phyloP scores from a whole-genome alignment of 192 early-diverging fungal genomes.

The Coemansia sp. region DNA sequence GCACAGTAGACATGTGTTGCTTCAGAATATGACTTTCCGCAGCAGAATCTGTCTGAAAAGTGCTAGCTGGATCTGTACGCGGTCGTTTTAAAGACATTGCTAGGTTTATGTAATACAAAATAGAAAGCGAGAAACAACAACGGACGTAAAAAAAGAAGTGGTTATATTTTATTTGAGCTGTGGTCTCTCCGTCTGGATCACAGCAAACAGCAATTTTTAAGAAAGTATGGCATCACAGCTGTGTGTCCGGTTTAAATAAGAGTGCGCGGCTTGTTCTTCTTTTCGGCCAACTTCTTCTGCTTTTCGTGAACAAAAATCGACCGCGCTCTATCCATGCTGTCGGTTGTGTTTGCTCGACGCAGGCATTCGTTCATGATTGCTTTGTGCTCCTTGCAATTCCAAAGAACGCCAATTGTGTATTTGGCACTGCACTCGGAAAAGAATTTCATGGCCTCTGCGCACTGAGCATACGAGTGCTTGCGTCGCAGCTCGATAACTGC shows the following conservation, averaged over 20 bases:
- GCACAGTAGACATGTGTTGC: conserved; percentile 82
- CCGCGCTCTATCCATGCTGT: conserved; percentile 50
- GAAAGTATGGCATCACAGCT: too few relatives aligned
- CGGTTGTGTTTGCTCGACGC: conserved; percentile 46
- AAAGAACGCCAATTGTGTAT: conserved; percentile 46
- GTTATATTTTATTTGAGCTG: too few relatives aligned
- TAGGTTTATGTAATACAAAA: too few relatives aligned
- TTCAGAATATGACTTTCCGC: conserved; percentile 9
- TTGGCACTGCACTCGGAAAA: conserved; percentile 48
- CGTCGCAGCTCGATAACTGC: conserved; percentile 43
- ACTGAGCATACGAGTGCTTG: conserved; percentile 35
- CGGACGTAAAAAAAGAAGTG: too few relatives aligned
- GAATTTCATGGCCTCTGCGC: conserved; percentile 27
- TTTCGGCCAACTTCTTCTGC: conserved; percentile 25
- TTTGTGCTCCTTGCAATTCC: conserved; percentile 43
- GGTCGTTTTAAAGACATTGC: too few relatives aligned
- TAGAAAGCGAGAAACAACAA: too few relatives aligned
- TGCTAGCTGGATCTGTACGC: too few relatives aligned
- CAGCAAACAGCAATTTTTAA: too few relatives aligned
- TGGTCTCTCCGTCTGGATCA: too few relatives aligned
- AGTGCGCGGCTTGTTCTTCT: conserved; percentile 42
- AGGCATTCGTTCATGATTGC: conserved; percentile 53
- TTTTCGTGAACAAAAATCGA: conserved; percentile 25
- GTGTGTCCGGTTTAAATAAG: conserved; percentile 54
- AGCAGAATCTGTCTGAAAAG: too few relatives aligned